Conservation (phyloP, 2,329 filamentous ascomycete species). For the Botrytis hyacinthi region DNA sequence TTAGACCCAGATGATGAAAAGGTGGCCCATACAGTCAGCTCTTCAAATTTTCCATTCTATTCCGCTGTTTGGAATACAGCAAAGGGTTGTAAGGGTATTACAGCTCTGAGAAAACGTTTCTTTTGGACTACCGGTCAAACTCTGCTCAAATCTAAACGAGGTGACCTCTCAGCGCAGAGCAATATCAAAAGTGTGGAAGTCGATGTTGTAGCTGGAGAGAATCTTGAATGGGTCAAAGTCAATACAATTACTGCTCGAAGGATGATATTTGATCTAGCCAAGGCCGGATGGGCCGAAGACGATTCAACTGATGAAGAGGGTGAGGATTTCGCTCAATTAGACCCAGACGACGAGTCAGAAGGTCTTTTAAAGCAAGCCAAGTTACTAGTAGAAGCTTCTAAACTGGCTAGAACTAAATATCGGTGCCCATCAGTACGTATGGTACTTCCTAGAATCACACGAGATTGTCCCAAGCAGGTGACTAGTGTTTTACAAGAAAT, state of each 20-base stretch:
- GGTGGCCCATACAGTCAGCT: conserved; percentile 56
- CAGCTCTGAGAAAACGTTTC: conserved; percentile 56
- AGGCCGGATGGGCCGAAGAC: conserved; percentile 59
- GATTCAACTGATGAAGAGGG: conserved; percentile 46
- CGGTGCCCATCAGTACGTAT: conserved; percentile 58
- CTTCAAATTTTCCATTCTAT: conserved; percentile 65
- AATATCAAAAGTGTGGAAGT: conserved; percentile 40
- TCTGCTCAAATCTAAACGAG: conserved; percentile 16
- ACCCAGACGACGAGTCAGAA: conserved; percentile 42
- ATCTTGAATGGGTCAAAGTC: conserved; percentile 66
- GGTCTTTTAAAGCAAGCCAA: conserved; percentile 59
- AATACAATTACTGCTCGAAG: conserved; percentile 63
- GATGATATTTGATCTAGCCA: conserved; percentile 66
- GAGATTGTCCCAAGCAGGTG: conserved; percentile 50
- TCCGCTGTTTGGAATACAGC: conserved; percentile 62
- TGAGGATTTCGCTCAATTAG: conserved; percentile 38
- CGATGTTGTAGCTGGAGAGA: conserved; percentile 63
- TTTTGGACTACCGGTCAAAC: conserved; percentile 43
- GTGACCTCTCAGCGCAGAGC: conserved; percentile 14
- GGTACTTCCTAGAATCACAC: conserved; percentile 57
- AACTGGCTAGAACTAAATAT: conserved; percentile 56
- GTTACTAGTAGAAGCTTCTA: conserved; percentile 56
- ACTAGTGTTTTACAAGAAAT: conserved; percentile 56
- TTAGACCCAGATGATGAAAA: conserved; percentile 35
- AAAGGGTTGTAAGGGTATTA: conserved; percentile 55